Base-by-base conservation (phyloP, 768 basidiomycete species). In the Tricholoma terreum region DNA sequence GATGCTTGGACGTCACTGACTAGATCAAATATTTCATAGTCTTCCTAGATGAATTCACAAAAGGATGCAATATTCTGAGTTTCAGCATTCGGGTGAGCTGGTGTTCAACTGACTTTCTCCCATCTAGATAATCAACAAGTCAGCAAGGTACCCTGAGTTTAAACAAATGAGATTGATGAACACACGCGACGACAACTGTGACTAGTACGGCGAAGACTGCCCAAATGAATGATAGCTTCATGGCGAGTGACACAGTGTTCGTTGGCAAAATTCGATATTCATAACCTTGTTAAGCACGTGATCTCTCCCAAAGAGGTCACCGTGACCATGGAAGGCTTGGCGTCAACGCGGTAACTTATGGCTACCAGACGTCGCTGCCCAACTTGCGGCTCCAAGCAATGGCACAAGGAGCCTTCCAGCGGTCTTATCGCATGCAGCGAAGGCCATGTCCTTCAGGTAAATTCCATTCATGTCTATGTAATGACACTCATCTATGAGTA, bases 1-100 rank as follows among this genome's bases (percentile, higher is more conserved):
- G 91, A 77, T 3, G 75, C 77, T 71, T 95, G 87, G 19, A 98
- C 69, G 17, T 82, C 90, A 60, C 83, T 82, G 57, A 96, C 94
- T 12, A 97, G 80, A 73, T 97, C 95, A 67, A 98, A 98, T 35
- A 98, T 95, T 72, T 98, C 94, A 77, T 97, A 83, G 75, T 98
- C 94, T 74, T 95, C 90, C 89, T 94, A 60, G n/a, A 21, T 31
- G 5, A 49, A 17, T 17, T n/a, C 15, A 17, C 15, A 15, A 10
- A 30, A 30, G 27, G 6, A 27, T 2, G 24, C 19, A 11, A 3
- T 48, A 12, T 31, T 31, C 15, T 31, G 14, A 31, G 30, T n/a
- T 15, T 31, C n/a, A 49, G 46, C n/a, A 17, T 49, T 31, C 30
- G 30, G 7, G 30, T 22, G 30, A 15, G 27, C 21, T 49, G 33